Base-by-base conservation (phyloP, 768 basidiomycete species). In the Trametes villosa region DNA sequence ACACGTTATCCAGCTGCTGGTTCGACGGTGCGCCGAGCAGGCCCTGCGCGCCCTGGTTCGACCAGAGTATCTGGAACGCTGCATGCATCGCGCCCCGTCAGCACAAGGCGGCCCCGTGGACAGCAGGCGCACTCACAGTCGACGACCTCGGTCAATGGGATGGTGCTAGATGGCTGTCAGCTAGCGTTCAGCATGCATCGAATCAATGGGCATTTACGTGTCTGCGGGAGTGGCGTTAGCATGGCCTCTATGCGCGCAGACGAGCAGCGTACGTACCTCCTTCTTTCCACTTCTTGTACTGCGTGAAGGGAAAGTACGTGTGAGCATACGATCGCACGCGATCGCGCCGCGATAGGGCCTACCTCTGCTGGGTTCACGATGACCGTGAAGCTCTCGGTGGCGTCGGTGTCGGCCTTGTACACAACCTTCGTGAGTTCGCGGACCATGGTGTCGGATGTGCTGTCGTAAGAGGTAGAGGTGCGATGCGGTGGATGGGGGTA, bases 211-310 rank as follows among this genome's bases (percentile, higher is more conserved):
- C 26, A 77, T 77, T 83, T 83, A 92, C 90, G 79, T 88, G 83
- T 90, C 90, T 89, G 68, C 38, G 62, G 64, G 24, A 48, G 26
- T 54, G 11, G 20, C 33, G 29, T 67, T 45, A 71, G 66, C 51
- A 44, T 45, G n/a, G 12, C 17, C 31, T 3, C 34, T 29, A 57
- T 26, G n/a, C 47, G 18, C 27, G 38, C 29, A 59, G 73, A 41
- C 22, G 46, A 20, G 47, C 26, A 49, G 34, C 3, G 24, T n/a
- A 69, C 83, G 77, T 63, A 92, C 92, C 91, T 82, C 89, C 91
- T 11, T 76, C 81, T 73, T 85, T 89, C 89, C 89, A 94, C 72
- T 86, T 89, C 77, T 85, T 84, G 74, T 76, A 90, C 91, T 92
- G 64, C 47, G 57, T 31, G 24, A 26, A 18, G 20, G n/a, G 29